Base-by-base conservation (phyloP, 148 eudicot species). In the Polygonum maritimum region DNA sequence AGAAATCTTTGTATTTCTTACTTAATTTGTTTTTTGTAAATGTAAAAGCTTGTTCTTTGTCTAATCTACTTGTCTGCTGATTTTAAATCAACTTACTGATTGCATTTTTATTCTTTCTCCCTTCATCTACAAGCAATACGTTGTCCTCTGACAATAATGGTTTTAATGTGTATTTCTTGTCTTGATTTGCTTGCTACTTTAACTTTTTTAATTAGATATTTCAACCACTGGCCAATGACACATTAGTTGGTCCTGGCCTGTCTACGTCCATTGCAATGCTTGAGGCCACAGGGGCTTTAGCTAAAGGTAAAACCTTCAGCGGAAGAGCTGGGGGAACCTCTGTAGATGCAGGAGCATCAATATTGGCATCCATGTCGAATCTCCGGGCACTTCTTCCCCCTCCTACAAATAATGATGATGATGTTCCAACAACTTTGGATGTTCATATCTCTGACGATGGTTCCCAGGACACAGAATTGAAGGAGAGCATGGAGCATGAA, bases 301-400 rank as follows among this genome's bases (percentile, higher is more conserved):
- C 86, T 51, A 86, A 87, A 48, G 85, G 86, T 7, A 71, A 83
- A 73, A 88, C 82, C 49, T 79, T 82, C 22, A 84, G 85, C 80
- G 82, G 87, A 77, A 87, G 87, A 85, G 83, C 90, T 72, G 85
- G 88, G 74, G 97, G 90, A 69, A 80, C 89, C 40, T 85, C 91
- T 52, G 84, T 88, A 48, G 96, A 81, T 54, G 86, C 96, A 63
- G 98, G 90, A 75, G 97, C 98, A 69, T 89, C 98, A 48, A 86
- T 89, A 75, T 75, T 92, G 79, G 88, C 89, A 52, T 88, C 97
- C 18, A 52, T 90, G 76, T 80, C 98, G 18, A 88, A 80, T 79
- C 77, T 85, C 51, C 78, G 76, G 75, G 79, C 91, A 48, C 79
- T 76, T 82, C 79, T 92, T 70, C 92, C 96, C 77, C 91, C 96